These are phyloP conservation scores for Pleurozium schreberi DNA, from an alignment of 225 moss, liverwort and hornwort species.

Conservation along the genomic window DNA sequence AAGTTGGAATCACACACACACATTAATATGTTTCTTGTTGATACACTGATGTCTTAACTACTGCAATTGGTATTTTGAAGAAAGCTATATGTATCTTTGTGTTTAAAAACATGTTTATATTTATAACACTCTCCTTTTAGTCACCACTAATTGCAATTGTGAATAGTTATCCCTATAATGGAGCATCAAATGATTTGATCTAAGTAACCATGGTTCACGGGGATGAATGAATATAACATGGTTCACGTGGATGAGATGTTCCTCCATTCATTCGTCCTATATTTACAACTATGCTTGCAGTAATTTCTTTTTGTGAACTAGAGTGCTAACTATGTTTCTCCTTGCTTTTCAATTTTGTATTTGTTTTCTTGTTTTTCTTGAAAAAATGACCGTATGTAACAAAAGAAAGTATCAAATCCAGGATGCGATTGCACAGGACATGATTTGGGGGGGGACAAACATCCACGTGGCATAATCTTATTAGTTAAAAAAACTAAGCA, in stretches of 20 bases:
- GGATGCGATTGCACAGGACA: not conserved
- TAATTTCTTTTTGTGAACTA: not conserved
- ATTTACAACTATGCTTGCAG: not conserved
- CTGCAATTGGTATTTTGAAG: not conserved
- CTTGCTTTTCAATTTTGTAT: not conserved
- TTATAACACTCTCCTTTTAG: not conserved
- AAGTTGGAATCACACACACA: not conserved
- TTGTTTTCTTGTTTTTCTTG: not conserved
- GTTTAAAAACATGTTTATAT: not conserved
- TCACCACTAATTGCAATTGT: not conserved
- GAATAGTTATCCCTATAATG: rapidly evolving
- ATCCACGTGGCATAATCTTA: not conserved
- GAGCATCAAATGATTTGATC: not conserved
- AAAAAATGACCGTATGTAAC: not conserved
- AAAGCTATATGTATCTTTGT: not conserved
- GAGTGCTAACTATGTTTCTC: rapidly evolving
- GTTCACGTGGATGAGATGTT: not conserved
- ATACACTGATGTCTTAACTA: not conserved
- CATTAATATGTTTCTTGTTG: rapidly evolving
- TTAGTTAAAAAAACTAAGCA: too few species aligned
- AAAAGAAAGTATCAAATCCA: not conserved
- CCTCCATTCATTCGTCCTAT: not conserved
- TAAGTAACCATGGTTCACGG: rapidly evolving
- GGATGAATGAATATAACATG: not conserved
- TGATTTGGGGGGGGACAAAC: not conserved